Conservation (phyloP, 1,284 basidiomycete genomes). For the Naganishia sp. region DNA sequence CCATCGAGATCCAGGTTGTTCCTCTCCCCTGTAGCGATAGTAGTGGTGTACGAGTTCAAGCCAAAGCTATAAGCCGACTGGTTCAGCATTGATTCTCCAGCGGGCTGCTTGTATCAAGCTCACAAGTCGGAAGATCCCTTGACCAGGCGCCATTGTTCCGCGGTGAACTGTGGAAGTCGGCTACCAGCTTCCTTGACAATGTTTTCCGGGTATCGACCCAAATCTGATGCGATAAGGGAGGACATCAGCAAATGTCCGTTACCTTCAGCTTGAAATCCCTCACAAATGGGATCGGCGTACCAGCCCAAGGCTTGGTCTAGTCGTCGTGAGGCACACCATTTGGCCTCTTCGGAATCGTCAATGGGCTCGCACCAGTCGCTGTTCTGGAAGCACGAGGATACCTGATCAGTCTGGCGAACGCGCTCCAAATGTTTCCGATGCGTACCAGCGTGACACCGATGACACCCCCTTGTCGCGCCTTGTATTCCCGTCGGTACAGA, state of each 20-base stretch:
- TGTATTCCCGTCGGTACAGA: slow-evolving; percentile 39
- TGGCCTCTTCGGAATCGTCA: slow-evolving; percentile 37
- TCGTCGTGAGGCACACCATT: slow-evolving; percentile 31
- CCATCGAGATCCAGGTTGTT: slow-evolving; percentile 62
- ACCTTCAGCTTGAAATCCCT: not conserved
- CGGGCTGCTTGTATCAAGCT: slow-evolving; percentile 10
- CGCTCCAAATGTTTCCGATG: not conserved
- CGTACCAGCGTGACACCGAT: slow-evolving; percentile 42
- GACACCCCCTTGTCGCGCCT: slow-evolving; percentile 36
- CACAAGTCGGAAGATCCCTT: slow-evolving; percentile 64
- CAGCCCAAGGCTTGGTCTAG: slow-evolving; percentile 35
- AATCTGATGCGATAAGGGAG: slow-evolving; percentile 59
- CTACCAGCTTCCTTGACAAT: slow-evolving; percentile 65
- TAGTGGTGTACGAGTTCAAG: slow-evolving; percentile 33
- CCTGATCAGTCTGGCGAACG: not conserved
- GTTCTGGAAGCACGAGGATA: slow-evolving; percentile 35
- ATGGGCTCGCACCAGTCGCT: slow-evolving; percentile 41
- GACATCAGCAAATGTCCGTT: not conserved
- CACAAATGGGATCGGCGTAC: slow-evolving; percentile 43
- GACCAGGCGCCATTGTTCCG: slow-evolving; percentile 64
- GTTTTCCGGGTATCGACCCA: slow-evolving; percentile 67
- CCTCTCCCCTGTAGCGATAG: slow-evolving; percentile 19
- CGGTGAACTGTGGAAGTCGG: slow-evolving; percentile 66
- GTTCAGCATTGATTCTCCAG: slow-evolving; percentile 60
- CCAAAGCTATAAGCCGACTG: slow-evolving; percentile 61